These are phyloP conservation scores for Escallonia herrerae DNA, from an alignment of 129 eudicot species.

Conservation along the genomic window DNA sequence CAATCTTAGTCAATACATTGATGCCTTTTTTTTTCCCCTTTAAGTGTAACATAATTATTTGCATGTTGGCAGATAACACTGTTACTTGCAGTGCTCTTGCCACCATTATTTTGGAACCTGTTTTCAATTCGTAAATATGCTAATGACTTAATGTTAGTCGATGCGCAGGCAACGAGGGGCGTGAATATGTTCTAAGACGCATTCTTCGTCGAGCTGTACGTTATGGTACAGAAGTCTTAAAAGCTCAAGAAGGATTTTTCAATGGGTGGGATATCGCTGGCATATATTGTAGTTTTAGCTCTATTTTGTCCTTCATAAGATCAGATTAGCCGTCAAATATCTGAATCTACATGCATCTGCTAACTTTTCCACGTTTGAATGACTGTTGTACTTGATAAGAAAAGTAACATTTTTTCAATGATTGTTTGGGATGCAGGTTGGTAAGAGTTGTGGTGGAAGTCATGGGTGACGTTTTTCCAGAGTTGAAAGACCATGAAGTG, in stretches of 20 bases:
- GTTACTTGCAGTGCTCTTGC: too few relatives aligned
- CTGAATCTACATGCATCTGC: too few relatives aligned
- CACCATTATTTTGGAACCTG: background rate
- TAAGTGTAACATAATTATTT: too few relatives aligned
- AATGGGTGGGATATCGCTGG: slow-evolving; percentile 43
- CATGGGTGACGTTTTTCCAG: slow-evolving; percentile 90
- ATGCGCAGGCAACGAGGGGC: slow-evolving; percentile 87
- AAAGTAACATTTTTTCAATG: background rate
- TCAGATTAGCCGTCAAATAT: background rate
- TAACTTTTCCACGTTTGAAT: too few relatives aligned
- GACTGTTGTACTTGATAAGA: too few relatives aligned
- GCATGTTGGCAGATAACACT: too few relatives aligned
- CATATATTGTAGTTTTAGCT: background rate
- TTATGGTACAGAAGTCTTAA: slow-evolving; percentile 88
- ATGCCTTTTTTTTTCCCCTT: too few relatives aligned
- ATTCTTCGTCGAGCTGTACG: slow-evolving; percentile 98
- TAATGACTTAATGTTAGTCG: slow-evolving; percentile 3
- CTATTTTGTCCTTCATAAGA: background rate
- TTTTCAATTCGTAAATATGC: background rate
- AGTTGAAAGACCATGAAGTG: slow-evolving; percentile 53
- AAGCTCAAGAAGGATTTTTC: slow-evolving; percentile 83
- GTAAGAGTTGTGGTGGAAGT: slow-evolving; percentile 74
- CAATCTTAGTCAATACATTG: too few relatives aligned
- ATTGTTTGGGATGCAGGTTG: slow-evolving; percentile 38
- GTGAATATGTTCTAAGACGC: slow-evolving; percentile 91